Evolutionary conservation across 2,329 filamentous ascomycete genomes (phyloP), one percentile per base, ranked within the genome.

Genomic region (Verticillium alfalfae): DNA sequence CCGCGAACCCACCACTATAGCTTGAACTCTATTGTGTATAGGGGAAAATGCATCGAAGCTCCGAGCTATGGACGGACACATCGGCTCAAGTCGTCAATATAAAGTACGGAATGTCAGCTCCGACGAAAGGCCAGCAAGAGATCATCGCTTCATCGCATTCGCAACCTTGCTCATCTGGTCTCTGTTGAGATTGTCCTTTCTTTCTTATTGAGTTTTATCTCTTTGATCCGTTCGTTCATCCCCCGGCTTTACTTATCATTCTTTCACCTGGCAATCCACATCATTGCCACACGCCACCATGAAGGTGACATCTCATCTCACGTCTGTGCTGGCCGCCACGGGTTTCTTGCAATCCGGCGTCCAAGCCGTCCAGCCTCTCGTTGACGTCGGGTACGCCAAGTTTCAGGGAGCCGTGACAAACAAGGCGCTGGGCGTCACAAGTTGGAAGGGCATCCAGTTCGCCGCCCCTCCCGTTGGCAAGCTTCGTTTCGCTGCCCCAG

Each of bases 381-480:
- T 92, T 15, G 79, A 90, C 64, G 78, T 93, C 26, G 81, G 80
- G 3, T 93, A 93, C 70, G 82, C 87, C 36, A 82, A 79, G 34
- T 92, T 93, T 69, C 73, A 79, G 58, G 91, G 91, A 15, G 57
- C 60, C 34, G 63, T 63, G 0, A 61, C 62, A 2, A 56, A 62
- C 9, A 73, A 76, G 4, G 69, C 77, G 1, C 76, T 82, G 1
- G 88, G 87, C 1, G 76, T 92, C 57, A 86, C 83, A 2, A 81
- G 88, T 71, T 94, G 89, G 89, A 80, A 91, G 8, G 91, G 90
- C 1, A 85, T 95, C 65, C 84, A 89, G 54, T 95, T 86, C 76
- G 91, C 90, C 1, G 86, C 88, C 5, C 79, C 90, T 15, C 91
- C 91, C 0, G 61, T 89, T 2, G 88, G 87, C 1, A 67, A 83